phyloP scores from a whole-genome alignment of 2,329 filamentous ascomycete genomes.

The Epichloe hybrida region DNA sequence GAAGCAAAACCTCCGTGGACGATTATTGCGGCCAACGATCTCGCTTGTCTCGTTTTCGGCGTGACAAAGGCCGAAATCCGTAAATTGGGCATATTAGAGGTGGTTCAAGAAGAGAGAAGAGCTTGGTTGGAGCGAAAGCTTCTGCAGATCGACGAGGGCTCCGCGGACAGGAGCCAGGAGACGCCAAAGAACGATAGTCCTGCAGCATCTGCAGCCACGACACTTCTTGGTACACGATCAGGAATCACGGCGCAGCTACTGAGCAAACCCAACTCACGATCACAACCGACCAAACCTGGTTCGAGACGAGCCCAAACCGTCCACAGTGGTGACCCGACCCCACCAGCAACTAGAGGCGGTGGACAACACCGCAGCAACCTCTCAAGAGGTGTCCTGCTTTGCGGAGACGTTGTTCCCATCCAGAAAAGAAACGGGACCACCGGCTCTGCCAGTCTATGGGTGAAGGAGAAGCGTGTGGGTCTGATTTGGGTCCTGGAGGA shows the following conservation, averaged over 20 bases:
- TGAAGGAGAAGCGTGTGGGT: constrained; percentile 89
- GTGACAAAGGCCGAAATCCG: constrained; percentile 91
- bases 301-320: constrained; percentile 50
- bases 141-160: constrained; percentile 32
- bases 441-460: constrained; percentile 91
- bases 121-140: constrained; percentile 85
- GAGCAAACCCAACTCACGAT: constrained; percentile 60
- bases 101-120: constrained; percentile 79
- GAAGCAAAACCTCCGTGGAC: constrained; percentile 84
- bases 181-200: constrained; percentile 22
- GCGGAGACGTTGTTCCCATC: constrained; percentile 96
- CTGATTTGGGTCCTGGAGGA: constrained; percentile 97
- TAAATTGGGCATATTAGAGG: constrained; percentile 87
- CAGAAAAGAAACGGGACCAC: constrained; percentile 87
- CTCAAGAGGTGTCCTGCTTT: constrained; percentile 79
- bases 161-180: constrained; percentile 16
- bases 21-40: constrained; percentile 87
- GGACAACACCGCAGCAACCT: constrained; percentile 58
- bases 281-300: constrained; percentile 38
- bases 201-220: constrained; percentile 29
- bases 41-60: constrained; percentile 96
- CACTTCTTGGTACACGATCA: constrained; percentile 51
- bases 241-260: constrained; percentile 76
- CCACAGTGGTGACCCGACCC: constrained; percentile 40
- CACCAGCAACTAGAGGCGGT: constrained; percentile 38